Base-by-base conservation (phyloP, 257 asterid genomes). In the Schizonepeta tenuifolia region DNA sequence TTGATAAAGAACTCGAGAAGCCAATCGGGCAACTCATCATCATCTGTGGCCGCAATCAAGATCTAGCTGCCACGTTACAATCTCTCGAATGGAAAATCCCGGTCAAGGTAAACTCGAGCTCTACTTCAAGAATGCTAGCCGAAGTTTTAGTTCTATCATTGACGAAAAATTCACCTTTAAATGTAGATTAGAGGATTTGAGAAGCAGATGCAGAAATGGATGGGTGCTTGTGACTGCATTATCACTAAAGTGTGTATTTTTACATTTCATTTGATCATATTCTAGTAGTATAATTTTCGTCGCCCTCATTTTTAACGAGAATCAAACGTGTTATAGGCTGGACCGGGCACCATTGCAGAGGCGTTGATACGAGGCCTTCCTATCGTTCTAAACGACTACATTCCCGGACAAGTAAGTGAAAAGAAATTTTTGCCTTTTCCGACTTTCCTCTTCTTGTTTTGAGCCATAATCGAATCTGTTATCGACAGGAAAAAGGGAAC, bases 311-410 rank as follows among this genome's bases (percentile, higher is more conserved):
- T 46, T 24, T 47, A 11, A 59, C 31, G 15, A 24, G 33, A 15
- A 55, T 62, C 28, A 14, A 28, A 7, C 21, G 3, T 67, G 31
- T 35, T 68, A 49, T 70, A 93, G 98, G 99, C 99, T 9, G 99
- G 99, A 75, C 97, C 99, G 1, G 99, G 99, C 49, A 94, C 99
- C 72, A 91, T 94, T 56, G 87, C 99, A 0, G 99, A 94, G 86
- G 96, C 99, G 41, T 80, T 94, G 84, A 94, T 94, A 79, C 81
- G 96, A 67, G 99, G 99, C 14, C 98, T 93, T 69, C 97, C 98
- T 0, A 93, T 93, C 44, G 86, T 93, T 65, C 94, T 93, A 22
- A 93, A 93, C n/a, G 97, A 93, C 73, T 93, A 87, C 83, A 93
- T 93, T 79, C 98, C 98, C 3, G 98, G 98, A 75, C 98, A 93